A percentile compares a stretch with the other conserved stretches of the same genome.
These are phyloP conservation scores for Arthroderma uncinatum DNA, from an alignment of 2,329 filamentous ascomycete species.

Conservation along the genomic window DNA sequence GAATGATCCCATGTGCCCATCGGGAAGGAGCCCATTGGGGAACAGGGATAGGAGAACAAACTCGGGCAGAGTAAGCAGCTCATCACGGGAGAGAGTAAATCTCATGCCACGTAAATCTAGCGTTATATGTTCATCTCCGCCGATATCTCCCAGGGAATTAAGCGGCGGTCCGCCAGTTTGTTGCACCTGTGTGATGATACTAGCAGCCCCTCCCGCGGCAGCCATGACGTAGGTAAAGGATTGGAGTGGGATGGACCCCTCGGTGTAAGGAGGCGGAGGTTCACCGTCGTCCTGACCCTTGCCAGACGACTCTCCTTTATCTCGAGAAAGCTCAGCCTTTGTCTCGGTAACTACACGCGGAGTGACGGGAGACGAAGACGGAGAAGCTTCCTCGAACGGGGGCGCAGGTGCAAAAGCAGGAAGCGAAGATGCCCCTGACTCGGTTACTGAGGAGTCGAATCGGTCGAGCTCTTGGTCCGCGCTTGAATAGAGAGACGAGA, in stretches of 20 bases:
- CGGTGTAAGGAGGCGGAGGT: conserved; percentile 86
- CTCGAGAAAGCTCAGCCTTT: conserved; percentile 70
- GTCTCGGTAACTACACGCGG: conserved; percentile 57
- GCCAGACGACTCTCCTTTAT: conserved; percentile 55
- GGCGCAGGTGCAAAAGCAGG: conserved; percentile 44
- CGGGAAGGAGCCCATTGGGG: conserved; percentile 93
- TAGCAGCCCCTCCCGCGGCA: conserved; percentile 88
- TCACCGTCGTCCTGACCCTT: conserved; percentile 72
- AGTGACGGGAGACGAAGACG: conserved; percentile 35
- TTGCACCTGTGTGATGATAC: conserved; percentile 98
- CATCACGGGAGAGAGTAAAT: conserved; percentile 88
- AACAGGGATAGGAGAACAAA: conserved; percentile 97
- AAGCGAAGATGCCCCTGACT: conserved; percentile 37
- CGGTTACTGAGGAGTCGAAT: conserved; percentile 35
- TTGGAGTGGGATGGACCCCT: conserved; percentile 74
- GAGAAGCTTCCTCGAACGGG: conserved; percentile 36
- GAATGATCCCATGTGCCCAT: conserved; percentile 89
- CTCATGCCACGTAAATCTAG: conserved; percentile 69
- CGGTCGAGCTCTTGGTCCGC: conserved; percentile 30
- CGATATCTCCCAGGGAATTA: conserved; percentile 59
- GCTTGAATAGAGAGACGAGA: conserved; percentile 52
- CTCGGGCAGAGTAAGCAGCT: conserved; percentile 88
- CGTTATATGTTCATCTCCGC: conserved; percentile 81
- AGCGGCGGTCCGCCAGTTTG: conserved; percentile 77
- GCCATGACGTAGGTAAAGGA: conserved; percentile 97